Conservation (phyloP, 2,329 filamentous ascomycete genomes). For the Rhexocercosporidium sp. region DNA sequence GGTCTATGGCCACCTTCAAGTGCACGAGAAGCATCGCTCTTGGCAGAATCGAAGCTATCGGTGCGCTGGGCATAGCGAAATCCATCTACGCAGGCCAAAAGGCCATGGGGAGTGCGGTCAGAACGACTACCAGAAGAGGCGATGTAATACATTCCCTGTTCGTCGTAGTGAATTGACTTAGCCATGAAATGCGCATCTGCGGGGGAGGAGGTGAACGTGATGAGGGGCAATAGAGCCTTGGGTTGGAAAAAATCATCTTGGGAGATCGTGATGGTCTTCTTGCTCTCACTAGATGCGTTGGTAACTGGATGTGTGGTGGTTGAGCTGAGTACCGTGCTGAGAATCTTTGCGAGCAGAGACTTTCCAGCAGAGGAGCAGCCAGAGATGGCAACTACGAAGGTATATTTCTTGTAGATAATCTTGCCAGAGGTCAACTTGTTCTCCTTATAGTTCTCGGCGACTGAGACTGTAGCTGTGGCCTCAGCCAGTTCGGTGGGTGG, state of each 20-base stretch:
- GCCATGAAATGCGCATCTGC: conserved; percentile 21
- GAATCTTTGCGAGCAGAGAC: conserved; percentile 30
- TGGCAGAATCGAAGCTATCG: background rate
- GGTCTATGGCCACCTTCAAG: background rate
- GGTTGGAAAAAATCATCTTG: conserved; percentile 35
- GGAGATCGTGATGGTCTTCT: conserved; percentile 22
- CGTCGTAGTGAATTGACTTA: background rate
- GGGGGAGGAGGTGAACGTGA: conserved; percentile 8
- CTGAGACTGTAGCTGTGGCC: background rate
- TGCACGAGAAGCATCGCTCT: background rate
- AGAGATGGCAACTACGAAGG: conserved; percentile 31
- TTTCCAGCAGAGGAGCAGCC: conserved; percentile 37
- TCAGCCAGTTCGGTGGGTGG: too few relatives aligned
- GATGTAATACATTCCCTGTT: conserved; percentile 15
- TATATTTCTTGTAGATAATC: conserved; percentile 4
- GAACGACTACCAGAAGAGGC: background rate
- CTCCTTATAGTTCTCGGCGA: background rate
- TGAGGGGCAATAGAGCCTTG: conserved; percentile 20
- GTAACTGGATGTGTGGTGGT: background rate
- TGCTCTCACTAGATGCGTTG: background rate
- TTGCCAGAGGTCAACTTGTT: background rate
- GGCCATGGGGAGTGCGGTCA: background rate
- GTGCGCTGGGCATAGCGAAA: background rate
- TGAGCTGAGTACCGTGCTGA: conserved; percentile 25
- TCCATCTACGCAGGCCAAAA: background rate